These are phyloP conservation scores for Curvularia sp. DNA, from an alignment of 2,329 filamentous ascomycete species.

Conservation along the genomic window DNA sequence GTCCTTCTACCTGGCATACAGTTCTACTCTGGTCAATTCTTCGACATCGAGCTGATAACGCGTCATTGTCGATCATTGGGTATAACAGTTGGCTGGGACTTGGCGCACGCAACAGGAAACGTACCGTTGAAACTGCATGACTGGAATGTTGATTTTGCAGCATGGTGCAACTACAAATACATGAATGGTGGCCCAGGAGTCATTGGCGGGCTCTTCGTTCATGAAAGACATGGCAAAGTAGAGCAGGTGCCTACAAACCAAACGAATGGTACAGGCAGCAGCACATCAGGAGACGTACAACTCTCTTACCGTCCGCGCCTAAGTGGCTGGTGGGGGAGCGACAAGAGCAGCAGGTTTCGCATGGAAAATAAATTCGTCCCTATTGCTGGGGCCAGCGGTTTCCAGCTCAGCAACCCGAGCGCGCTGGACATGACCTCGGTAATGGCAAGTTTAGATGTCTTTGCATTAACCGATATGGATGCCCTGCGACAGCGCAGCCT, in stretches of 20 bases:
- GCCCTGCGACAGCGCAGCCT: conserved; percentile 75
- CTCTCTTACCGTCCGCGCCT: conserved; percentile 69
- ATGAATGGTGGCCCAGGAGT: conserved; percentile 84
- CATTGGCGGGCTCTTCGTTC: conserved; percentile 82
- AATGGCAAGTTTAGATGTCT: conserved; percentile 74
- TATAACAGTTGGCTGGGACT: conserved; percentile 83
- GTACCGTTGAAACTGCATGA: conserved; percentile 80
- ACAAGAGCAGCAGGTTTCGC: conserved; percentile 76
- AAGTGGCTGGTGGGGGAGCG: conserved; percentile 86
- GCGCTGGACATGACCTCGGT: conserved; percentile 80
- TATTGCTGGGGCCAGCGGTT: conserved; percentile 79
- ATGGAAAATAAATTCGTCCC: conserved; percentile 85
- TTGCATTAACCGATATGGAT: conserved; percentile 73
- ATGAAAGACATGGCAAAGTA: conserved; percentile 74
- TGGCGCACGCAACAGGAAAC: conserved; percentile 86
- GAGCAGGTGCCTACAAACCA: conserved; percentile 18
- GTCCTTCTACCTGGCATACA: conserved; percentile 86
- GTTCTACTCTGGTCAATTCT: conserved; percentile 89
- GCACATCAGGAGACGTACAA: conserved; percentile 47
- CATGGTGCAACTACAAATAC: conserved; percentile 96
- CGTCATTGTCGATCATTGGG: conserved; percentile 74
- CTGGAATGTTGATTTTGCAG: conserved; percentile 91
- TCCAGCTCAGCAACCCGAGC: conserved; percentile 84
- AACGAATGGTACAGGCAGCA: conserved; percentile 18
- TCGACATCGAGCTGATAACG: conserved; percentile 84